phyloP scores from a whole-genome alignment of 768 basidiomycete species.

The Megacollybia marginata region DNA sequence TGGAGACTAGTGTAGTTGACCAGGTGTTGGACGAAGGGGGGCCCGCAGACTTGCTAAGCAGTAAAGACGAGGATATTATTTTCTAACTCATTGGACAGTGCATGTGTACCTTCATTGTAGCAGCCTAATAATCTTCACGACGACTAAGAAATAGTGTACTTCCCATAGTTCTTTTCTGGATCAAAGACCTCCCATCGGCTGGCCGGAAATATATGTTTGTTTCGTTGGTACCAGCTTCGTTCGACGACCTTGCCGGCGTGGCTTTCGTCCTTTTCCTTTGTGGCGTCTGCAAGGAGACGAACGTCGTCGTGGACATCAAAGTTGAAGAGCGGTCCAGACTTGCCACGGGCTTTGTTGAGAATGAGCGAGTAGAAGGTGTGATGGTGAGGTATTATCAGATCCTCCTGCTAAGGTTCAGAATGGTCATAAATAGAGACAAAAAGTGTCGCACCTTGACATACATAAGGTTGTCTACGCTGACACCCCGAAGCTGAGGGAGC shows the following conservation, averaged over 20 bases:
- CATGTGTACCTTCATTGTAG: neutral
- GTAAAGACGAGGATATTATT: conserved; percentile 90
- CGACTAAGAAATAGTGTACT: conserved; percentile 66
- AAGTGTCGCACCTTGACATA: conserved; percentile 75
- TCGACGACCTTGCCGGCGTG: conserved; percentile 99
- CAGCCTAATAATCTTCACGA: neutral
- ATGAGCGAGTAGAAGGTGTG: conserved; percentile 99
- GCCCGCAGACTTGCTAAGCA: conserved; percentile 63
- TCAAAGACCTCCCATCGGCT: conserved; percentile 98
- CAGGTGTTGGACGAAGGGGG: conserved; percentile 21
- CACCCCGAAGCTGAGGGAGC: conserved; percentile 84
- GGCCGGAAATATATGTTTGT: conserved; percentile 97
- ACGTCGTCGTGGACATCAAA: conserved; percentile 99
- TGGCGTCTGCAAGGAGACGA: conserved; percentile 87
- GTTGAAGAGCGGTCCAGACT: conserved; percentile 95
- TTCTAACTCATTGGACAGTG: conserved; percentile 30
- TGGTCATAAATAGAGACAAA: neutral
- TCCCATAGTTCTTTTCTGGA: conserved; percentile 89
- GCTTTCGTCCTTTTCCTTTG: conserved; percentile 95
- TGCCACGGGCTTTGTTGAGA: conserved; percentile 95
- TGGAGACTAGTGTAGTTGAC: conserved; percentile 21
- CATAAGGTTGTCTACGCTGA: conserved; percentile 95
- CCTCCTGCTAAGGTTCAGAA: conserved; percentile 54
- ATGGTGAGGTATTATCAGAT: conserved; percentile 97
- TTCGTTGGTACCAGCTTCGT: conserved; percentile 89